Evolutionary conservation across 345 rosid genomes (phyloP).

Genomic region (Boechera retrofracta): DNA sequence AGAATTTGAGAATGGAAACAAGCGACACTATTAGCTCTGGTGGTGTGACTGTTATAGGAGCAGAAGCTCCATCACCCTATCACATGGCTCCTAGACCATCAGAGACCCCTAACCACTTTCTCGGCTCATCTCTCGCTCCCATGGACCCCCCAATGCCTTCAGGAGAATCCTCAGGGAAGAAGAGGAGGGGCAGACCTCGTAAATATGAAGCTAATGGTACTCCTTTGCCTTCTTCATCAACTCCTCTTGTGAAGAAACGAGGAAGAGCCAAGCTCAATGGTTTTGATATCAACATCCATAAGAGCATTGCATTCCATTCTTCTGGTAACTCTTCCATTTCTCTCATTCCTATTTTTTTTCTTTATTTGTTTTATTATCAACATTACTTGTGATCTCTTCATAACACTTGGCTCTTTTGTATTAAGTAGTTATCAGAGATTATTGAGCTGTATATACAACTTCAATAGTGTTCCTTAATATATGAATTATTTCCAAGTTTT

Average conservation of each 20-base stretch:
- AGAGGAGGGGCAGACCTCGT: conserved; percentile 89
- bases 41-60: conserved; percentile 75
- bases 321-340: conserved; percentile 46
- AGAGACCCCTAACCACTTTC: conserved; percentile 56
- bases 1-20: conserved; percentile 51
- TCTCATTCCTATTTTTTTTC: background rate
- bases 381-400: background rate
- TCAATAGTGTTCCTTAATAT: background rate
- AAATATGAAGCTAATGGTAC: conserved; percentile 78
- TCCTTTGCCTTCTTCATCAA: conserved; percentile 62
- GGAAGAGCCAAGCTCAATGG: conserved; percentile 58
- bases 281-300: conserved; percentile 54
- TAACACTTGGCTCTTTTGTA: no score
- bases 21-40: conserved; percentile 65
- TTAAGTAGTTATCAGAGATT: no score
- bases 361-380: background rate
- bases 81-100: conserved; percentile 64
- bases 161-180: conserved; percentile 57
- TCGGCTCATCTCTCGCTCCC: conserved; percentile 43
- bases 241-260: conserved; percentile 54
- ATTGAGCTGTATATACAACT: background rate
- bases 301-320: conserved; percentile 56
- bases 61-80: conserved; percentile 76
- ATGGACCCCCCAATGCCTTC: conserved; percentile 49
- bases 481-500: background rate